Evolutionary conservation across 306 rosid species (phyloP), one percentile per base, ranked within the genome.

Genomic region (Trifolium pratense): DNA sequence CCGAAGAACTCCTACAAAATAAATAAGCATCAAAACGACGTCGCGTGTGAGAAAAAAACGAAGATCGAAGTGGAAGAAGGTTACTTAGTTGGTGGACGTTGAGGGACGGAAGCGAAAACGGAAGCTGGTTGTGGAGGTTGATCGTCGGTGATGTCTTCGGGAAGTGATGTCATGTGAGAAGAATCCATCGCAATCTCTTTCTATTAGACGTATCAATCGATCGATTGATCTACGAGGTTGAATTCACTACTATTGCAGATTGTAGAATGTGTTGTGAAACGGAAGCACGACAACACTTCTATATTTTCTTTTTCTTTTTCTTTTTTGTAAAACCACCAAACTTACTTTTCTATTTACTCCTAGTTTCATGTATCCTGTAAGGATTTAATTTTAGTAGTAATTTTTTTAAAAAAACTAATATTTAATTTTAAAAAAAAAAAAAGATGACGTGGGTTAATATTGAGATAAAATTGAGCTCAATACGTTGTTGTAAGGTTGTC

Each of bases 31-130:
- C 43, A 75, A 55, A 34, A 68, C 13, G 26, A 20, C 18, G 14
- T 57, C 5, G 39, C 31, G 16, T 13, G 31, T 9, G 39, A 36
- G 6, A 13, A 53, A 51, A 46, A 7, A 62, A 67, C 8, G 60
- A 79, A 57, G 65, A 62, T 71, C 42, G 48, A 16, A 73, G 79
- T 69, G 18, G 46, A 14, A 72, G 73, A 62, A 74, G 7, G 66
- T 85, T 80, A 94, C 96, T 81, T 86, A 46, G 84, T 84, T 25
- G 92, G 86, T 0, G 97, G 92, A 42, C 96, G 97, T 49, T 70
- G 79, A 15, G 98, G 98, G 63, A 75, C 74, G 75, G 96, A 83
- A 69, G 82, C 89, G 70, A 94, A 91, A 79, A 86, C 85, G 17
- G 98, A 84, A 60, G 66, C 18, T 15, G 87, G 55, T 56, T 69